Base-by-base conservation (phyloP, 768 basidiomycete species). In the Boletus subparvulus region DNA sequence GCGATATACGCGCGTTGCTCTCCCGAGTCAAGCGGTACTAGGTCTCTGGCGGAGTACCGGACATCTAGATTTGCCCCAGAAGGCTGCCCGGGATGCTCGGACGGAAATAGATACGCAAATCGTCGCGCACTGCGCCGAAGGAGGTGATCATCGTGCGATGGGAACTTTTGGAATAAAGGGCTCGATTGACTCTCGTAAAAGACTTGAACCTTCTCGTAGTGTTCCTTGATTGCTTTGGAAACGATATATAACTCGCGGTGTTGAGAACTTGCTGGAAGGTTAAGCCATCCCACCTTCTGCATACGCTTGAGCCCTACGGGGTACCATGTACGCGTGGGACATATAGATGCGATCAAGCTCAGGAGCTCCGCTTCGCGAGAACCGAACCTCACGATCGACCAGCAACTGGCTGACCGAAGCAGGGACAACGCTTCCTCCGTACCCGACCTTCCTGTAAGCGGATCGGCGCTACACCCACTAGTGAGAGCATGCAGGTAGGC, bases 401-500 rank as follows among this genome's bases (percentile, higher is more conserved):
- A 65, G 36, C 67, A 75, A 11, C 67, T 56, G 6, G 77, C 74
- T 0, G 77, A 78, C 12, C 56, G 56, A 19, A 83, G 64, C 40
- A 75, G 63, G 44, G 68, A 60, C 19, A 81, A 60, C 0, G 80
- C 80, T 47, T 80, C 72, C 40, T 78, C 74, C 1, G 75, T 74
- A 4, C 81, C 81, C 0, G 76, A 77, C 9, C 74, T 74, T 17
- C 61, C 60, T 0, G 75, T 78, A 21, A 83, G 66, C 3, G 78
- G 77, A 63, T 83, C 81, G 12, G 71, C 66, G 16, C 76, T 63
- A 46, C 72, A 73, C 43, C 75, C 72, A n/a, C 75, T 75, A 4
- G 74, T 80, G 6, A 80, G 54, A 17, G 78, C 76, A 43, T 83
- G 82, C 16, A 83, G 68, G 47, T 78, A 78, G 2, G 74, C 67